Percentiles rank a stretch among this genome's conserved stretches.
Evolutionary conservation across 2,329 filamentous ascomycete species (phyloP).

Genomic region (Arachnomyces sp.): DNA sequence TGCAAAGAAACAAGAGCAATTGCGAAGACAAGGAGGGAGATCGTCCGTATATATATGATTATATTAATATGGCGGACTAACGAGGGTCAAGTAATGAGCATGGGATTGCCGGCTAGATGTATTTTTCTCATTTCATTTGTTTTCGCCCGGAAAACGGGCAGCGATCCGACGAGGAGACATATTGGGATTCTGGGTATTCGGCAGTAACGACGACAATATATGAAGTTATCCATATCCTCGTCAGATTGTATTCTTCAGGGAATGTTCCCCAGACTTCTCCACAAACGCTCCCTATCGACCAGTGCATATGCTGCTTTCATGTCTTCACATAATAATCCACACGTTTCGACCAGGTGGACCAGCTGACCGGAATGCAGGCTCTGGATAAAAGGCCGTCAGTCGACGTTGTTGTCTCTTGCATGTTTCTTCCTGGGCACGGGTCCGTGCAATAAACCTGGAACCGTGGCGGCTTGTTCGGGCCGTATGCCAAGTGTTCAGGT

Average conservation of each 20-base stretch:
- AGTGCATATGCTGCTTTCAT: background rate
- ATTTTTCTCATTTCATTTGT: background rate
- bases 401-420: background rate
- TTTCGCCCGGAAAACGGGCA: constrained; percentile 1
- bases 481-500: background rate
- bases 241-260: background rate
- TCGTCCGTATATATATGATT: background rate
- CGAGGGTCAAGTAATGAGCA: background rate
- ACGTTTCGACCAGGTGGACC: background rate
- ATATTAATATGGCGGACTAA: background rate
- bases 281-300: background rate
- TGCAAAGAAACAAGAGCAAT: background rate
- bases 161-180: constrained; percentile 1
- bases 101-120: background rate
- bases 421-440: background rate
- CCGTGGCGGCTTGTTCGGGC: constrained; percentile 1
- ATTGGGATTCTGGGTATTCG: background rate
- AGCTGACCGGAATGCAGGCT: background rate
- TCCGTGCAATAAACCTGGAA: background rate
- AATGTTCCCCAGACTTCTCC: constrained; percentile 2
- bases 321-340: background rate
- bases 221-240: background rate
- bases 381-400: background rate
- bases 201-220: background rate
- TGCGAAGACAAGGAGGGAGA: background rate